These are phyloP conservation scores for Pouteria glomerata DNA, from an alignment of 148 eudicot genomes.

Conservation along the genomic window DNA sequence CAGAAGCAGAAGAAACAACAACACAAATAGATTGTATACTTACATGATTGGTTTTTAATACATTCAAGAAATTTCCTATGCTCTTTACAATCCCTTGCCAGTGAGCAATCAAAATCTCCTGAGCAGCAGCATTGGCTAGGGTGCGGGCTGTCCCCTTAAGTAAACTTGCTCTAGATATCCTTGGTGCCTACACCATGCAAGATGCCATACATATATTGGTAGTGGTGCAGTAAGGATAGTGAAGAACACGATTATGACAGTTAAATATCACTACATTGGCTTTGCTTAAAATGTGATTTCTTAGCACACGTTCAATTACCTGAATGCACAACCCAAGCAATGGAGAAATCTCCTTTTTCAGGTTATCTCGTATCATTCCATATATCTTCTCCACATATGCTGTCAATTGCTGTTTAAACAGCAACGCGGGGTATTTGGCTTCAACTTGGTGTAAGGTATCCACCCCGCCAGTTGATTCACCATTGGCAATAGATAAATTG, in stretches of 20 bases:
- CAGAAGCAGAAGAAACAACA: slow-evolving; percentile 12
- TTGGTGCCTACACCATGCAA: slow-evolving; percentile 62
- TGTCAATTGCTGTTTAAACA: slow-evolving; percentile 85
- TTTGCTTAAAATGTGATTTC: background rate
- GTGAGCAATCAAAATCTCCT: slow-evolving; percentile 66
- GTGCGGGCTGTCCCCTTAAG: slow-evolving; percentile 45
- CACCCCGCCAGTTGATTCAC: slow-evolving; percentile 36
- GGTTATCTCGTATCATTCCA: slow-evolving; percentile 87
- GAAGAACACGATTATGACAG: background rate
- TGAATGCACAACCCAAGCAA: slow-evolving; percentile 82
- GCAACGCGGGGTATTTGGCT: slow-evolving; percentile 88
- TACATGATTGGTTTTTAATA: slow-evolving; percentile 67
- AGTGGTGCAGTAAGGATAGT: background rate
- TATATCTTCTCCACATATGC: slow-evolving; percentile 94
- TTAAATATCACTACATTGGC: background rate
- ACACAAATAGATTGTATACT: slow-evolving; percentile 13
- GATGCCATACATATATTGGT: background rate
- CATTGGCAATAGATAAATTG: slow-evolving; percentile 45
- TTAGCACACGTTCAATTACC: slow-evolving; percentile 32
- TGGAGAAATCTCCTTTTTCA: slow-evolving; percentile 85
- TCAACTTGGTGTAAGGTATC: slow-evolving; percentile 61
- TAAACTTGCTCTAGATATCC: slow-evolving; percentile 66
- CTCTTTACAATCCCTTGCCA: slow-evolving; percentile 90
- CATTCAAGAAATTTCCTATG: slow-evolving; percentile 51
- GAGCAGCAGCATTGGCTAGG: slow-evolving; percentile 57